Evolutionary conservation across 2,329 filamentous ascomycete species (phyloP), one percentile per base, ranked within the genome.

Genomic region (Aspergillus terreus): DNA sequence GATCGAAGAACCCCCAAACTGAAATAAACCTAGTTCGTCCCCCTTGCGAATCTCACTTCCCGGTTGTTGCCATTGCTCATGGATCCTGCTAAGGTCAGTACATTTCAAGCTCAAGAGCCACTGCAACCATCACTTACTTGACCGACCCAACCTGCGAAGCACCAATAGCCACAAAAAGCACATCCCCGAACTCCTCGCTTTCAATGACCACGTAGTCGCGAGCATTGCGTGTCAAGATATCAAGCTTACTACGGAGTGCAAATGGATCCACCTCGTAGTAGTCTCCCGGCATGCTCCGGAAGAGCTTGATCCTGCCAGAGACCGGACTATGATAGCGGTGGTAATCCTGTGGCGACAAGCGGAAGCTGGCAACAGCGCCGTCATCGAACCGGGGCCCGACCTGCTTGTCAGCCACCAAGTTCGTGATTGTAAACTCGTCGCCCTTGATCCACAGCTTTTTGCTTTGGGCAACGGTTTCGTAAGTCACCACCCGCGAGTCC

Each of bases 281-380:
- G 43, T 73, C 68, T 0, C 75, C 74, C 0, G 71, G 70, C 14
- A 77, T 69, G 9, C 67, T 66, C 44, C 66, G 66, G 47, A 69
- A 72, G 52, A 62, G 59, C 52, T 64, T 69, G 2, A 77, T 61
- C 3, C 47, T 69, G 1, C 75, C 74, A 0, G 61, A 62, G 3
- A 77, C 71, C 3, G 75, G 75, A 3, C 67, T 69, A 60, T 77
- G 74, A 54, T 71, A 77, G 4, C 75, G 67, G 55, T 77, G 74
- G 52, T 77, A 77, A 56, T 77, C 73, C 62, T 76, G 74, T 10
- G 73, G 72, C 23, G 66, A 70, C 2, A 77, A 59, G 4, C 71
- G 65, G 50, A 74, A 75, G 49, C 71, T 74, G 4, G 72, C 74
- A 7, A 76, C 60, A 0, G 68, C 61, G 1, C 66, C 71, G 14